Evolutionary conservation across 257 asterid genomes (phyloP).

Genomic region (Nyctanthes arbortristis): DNA sequence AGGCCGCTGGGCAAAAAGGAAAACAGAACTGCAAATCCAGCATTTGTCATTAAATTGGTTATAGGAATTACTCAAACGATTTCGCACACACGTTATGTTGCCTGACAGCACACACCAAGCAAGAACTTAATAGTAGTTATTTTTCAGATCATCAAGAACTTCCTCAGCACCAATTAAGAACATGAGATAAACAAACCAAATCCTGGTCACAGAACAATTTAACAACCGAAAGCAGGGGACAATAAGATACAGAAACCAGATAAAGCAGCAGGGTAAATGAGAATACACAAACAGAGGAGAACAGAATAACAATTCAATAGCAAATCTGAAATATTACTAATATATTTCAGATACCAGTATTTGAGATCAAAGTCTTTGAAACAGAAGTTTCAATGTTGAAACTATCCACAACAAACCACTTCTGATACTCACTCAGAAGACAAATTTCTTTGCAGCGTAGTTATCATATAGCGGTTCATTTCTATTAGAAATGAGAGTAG

Average conservation of each 20-base stretch:
- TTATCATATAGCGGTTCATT: constrained; percentile 12
- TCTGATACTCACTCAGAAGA: constrained; percentile 10
- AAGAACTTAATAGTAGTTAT: background rate
- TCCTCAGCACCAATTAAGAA: background rate
- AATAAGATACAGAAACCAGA: background rate
- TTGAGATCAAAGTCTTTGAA: constrained; percentile 1
- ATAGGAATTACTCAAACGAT: background rate
- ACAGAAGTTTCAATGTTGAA: background rate
- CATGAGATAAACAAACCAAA: background rate
- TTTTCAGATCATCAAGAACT: background rate
- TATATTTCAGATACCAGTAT: background rate
- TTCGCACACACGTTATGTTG: background rate
- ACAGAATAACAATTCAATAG: background rate
- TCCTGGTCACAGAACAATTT: background rate
- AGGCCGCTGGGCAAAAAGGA: too few relatives aligned
- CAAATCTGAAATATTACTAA: background rate
- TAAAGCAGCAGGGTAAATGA: background rate
- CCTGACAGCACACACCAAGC: background rate
- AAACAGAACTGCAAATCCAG: background rate
- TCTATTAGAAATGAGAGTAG: constrained; percentile 23
- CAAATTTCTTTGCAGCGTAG: background rate
- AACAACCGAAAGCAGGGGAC: background rate
- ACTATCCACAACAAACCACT: constrained; percentile 1
- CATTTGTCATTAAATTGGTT: background rate
- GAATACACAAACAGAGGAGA: background rate